Evolutionary conservation across 2,329 filamentous ascomycete genomes (phyloP), one percentile per base, ranked within the genome.

Genomic region (Fusarium pseudoanthophilum): DNA sequence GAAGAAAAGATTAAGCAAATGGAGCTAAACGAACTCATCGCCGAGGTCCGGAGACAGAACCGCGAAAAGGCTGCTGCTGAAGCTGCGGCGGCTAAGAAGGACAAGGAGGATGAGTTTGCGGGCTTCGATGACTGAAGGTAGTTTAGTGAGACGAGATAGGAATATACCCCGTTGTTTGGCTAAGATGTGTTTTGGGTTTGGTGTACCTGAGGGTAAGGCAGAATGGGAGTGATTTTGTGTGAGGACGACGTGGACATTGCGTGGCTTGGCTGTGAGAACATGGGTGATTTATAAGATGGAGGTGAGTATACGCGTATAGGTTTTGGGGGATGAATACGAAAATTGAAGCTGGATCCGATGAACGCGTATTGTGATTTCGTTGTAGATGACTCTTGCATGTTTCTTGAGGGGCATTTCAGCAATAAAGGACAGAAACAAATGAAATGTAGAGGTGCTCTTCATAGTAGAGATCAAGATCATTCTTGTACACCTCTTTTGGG

Each of bases 11-110:
- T 85, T 39, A 87, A 91, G 80, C 86, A 90, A 75, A 85, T 82
- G 74, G 88, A 93, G 79, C 86, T 94, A 18, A 85, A 92, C 73
- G 83, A 86, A 16, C 84, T 95, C 84, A 86, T 95, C 55, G 85
- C 86, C 30, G 83, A 91, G 78, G 87, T 95, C n/a, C 86, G 91
- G 76, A 84, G 80, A 78, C 84, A 87, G 81, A 92, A 91, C 72
- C 75, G 81, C 60, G 83, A 81, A 63, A 87, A 86, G 75, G 75
- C 64, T 30, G 68, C 80, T 78, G 57, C 71, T 13, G 76, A 63
- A 11, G 71, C 40, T 48, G 57, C 64, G 10, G 76, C 73, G 46
- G 79, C 80, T 7, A 80, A 82, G 60, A 79, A 80, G 46, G 79
- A 78, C 49, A 81, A 82, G 59, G 85, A 84, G 9, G 86, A 87